These are phyloP conservation scores for Penicillium brevicompactum DNA, from an alignment of 2,329 filamentous ascomycete genomes.

Conservation along the genomic window DNA sequence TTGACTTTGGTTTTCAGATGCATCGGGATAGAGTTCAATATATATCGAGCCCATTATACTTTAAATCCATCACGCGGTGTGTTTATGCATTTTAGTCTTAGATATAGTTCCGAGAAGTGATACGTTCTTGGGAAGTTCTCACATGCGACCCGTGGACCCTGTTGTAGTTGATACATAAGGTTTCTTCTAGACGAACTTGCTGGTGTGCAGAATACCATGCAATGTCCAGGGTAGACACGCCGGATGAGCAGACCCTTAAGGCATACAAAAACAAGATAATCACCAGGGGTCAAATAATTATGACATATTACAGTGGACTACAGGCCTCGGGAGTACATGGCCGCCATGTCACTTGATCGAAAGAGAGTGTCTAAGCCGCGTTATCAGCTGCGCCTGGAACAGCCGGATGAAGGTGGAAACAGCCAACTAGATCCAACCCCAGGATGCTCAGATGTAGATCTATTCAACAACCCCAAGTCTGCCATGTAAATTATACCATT, in stretches of 20 bases:
- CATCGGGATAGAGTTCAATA: not conserved
- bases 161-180: too few relatives aligned
- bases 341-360: constrained; percentile 1
- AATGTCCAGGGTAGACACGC: too few relatives aligned
- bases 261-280: not conserved
- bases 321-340: not conserved
- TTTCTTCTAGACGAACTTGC: too few relatives aligned
- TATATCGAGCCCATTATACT: not conserved
- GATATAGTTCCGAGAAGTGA: too few relatives aligned
- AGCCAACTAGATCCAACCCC: not conserved
- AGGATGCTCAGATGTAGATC: not conserved
- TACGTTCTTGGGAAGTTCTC: not conserved
- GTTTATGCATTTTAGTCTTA: not conserved
- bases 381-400: not conserved
- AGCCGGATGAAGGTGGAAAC: not conserved
- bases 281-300: too few relatives aligned
- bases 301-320: not conserved
- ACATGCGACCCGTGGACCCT: too few relatives aligned
- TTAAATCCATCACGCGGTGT: not conserved
- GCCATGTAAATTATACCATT: too few relatives aligned
- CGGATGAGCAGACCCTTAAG: not conserved
- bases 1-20: not conserved
- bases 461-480: not conserved
- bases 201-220: too few relatives aligned
- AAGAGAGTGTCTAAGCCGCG: not conserved